These are phyloP conservation scores for Macadamia integrifolia DNA, from an alignment of 164 flowering plant genomes.

Conservation along the genomic window DNA sequence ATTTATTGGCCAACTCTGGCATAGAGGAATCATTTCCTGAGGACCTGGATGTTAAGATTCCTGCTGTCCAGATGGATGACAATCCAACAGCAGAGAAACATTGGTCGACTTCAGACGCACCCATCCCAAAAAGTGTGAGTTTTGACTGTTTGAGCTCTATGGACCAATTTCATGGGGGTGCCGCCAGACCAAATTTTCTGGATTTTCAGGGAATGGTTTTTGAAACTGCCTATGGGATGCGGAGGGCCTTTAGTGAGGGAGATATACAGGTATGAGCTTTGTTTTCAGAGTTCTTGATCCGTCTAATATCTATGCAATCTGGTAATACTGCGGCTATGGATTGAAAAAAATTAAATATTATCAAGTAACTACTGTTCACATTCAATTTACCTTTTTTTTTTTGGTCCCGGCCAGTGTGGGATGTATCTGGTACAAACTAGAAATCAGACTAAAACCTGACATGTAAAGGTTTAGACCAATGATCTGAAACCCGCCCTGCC, in stretches of 20 bases:
- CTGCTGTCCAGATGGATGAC: slow-evolving; percentile 22
- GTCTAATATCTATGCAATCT: neutral
- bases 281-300: neutral
- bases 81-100: slow-evolving; percentile 3
- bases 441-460: too few relatives aligned
- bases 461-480: too few relatives aligned
- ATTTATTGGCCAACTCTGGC: neutral
- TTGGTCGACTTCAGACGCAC: neutral
- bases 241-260: slow-evolving; percentile 95
- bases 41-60: slow-evolving; percentile 21
- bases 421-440: too few relatives aligned
- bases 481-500: too few relatives aligned
- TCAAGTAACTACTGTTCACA: neutral
- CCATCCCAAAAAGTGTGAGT: neutral
- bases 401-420: too few relatives aligned
- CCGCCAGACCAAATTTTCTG: slow-evolving; percentile 48
- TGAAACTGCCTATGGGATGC: slow-evolving; percentile 67
- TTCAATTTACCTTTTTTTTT: too few relatives aligned
- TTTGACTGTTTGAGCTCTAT: slow-evolving; percentile 1
- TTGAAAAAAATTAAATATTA: neutral
- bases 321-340: neutral
- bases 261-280: slow-evolving; percentile 75
- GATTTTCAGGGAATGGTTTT: slow-evolving; percentile 63
- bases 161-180: slow-evolving; percentile 23
- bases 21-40: slow-evolving; percentile 14